A percentile compares a stretch with the other conserved stretches of the same genome.
Conservation (phyloP, 306 rosid species). For the Purshia tridentata region DNA sequence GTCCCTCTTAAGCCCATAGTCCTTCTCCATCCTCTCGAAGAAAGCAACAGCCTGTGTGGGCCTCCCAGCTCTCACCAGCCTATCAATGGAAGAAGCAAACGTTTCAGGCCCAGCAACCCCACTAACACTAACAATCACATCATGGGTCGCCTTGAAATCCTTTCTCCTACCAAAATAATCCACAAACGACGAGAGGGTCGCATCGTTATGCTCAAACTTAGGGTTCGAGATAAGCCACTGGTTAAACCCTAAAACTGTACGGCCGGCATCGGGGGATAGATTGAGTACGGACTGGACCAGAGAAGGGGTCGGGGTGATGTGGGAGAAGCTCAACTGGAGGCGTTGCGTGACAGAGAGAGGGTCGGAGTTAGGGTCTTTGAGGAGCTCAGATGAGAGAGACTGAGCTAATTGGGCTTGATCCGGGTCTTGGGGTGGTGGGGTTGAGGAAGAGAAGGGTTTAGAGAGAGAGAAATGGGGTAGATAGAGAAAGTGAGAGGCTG, state of each 20-base stretch:
- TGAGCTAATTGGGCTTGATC: constrained; percentile 40
- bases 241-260: constrained; percentile 54
- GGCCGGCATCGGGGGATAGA: constrained; percentile 62
- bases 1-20: constrained; percentile 62
- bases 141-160: constrained; percentile 72
- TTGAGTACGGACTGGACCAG: constrained; percentile 51
- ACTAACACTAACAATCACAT: constrained; percentile 35
- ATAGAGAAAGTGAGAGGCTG: constrained; percentile 18
- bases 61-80: constrained; percentile 72
- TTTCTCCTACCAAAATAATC: constrained; percentile 68
- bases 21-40: constrained; percentile 71
- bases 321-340: constrained; percentile 66
- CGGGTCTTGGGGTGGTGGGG: constrained; percentile 27
- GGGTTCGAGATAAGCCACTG: constrained; percentile 57
- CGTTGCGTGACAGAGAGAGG: constrained; percentile 52
- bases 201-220: constrained; percentile 58
- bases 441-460: constrained; percentile 37
- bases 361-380: constrained; percentile 45
- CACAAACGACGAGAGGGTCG: constrained; percentile 57
- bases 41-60: constrained; percentile 52
- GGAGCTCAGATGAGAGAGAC: constrained; percentile 57
- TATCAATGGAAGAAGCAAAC: constrained; percentile 41
- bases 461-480: constrained; percentile 26
- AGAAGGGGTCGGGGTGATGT: constrained; percentile 47
- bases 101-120: constrained; percentile 55